These are phyloP conservation scores for Penicillium janthinellum DNA, from an alignment of 2,329 filamentous ascomycete genomes.

Conservation along the genomic window DNA sequence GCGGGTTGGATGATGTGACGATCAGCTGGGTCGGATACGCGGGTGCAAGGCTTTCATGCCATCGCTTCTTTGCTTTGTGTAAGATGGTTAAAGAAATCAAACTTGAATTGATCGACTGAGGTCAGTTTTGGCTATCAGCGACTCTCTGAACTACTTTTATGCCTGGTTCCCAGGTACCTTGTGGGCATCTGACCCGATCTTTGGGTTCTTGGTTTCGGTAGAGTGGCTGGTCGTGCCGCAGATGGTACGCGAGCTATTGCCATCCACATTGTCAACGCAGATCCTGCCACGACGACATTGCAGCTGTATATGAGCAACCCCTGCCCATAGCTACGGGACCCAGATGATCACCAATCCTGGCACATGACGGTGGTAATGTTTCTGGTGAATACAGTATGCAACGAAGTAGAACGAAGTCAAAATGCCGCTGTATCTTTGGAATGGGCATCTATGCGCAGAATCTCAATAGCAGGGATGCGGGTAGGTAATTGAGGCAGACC, in stretches of 20 bases:
- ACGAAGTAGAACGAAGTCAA: too few species aligned
- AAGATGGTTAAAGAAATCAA: background rate
- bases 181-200: conserved; percentile 22
- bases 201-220: conserved; percentile 13
- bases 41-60: conserved; percentile 3
- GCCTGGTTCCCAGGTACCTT: conserved; percentile 25
- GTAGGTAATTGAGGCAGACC: too few species aligned
- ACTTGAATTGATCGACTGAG: conserved; percentile 10
- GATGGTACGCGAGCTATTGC: background rate
- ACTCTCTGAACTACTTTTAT: conserved; percentile 20
- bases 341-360: background rate
- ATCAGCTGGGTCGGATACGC: background rate
- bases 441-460: too few species aligned
- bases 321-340: background rate
- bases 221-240: conserved; percentile 4
- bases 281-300: background rate
- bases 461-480: too few species aligned
- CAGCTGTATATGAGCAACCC: background rate
- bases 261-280: background rate
- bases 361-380: background rate
- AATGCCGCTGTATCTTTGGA: too few species aligned
- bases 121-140: conserved; percentile 13
- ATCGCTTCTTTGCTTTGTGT: background rate
- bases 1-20: conserved; percentile 3
- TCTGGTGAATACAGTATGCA: background rate